Conservation (phyloP, 2,329 filamentous ascomycete species). For the Fusarium subtropicale region DNA sequence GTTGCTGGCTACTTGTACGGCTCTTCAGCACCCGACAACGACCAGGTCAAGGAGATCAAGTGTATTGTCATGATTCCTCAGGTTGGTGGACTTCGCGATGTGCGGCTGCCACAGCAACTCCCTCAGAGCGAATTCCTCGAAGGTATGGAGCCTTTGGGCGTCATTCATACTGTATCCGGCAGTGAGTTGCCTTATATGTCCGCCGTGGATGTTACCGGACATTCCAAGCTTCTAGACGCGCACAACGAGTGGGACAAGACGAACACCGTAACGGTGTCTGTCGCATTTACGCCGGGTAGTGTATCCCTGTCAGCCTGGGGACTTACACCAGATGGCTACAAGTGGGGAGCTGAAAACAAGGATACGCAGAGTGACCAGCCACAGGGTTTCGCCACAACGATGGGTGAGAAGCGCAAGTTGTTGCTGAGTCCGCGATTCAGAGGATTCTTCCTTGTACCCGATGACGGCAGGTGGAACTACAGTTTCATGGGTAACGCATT, state of each 20-base stretch:
- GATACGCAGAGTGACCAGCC: slow-evolving; percentile 93
- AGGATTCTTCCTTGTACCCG: slow-evolving; percentile 96
- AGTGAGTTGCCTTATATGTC: slow-evolving; percentile 98
- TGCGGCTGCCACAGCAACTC: slow-evolving; percentile 88
- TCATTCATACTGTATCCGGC: slow-evolving; percentile 95
- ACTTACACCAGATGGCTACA: slow-evolving; percentile 90
- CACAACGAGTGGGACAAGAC: slow-evolving; percentile 76
- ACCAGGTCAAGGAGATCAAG: slow-evolving; percentile 95
- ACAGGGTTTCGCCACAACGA: slow-evolving; percentile 88
- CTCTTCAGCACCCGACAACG: slow-evolving; percentile 90
- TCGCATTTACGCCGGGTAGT: slow-evolving; percentile 95
- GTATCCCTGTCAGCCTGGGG: slow-evolving; percentile 95
- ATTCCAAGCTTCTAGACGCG: slow-evolving; percentile 87
- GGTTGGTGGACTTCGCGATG: slow-evolving; percentile 90
- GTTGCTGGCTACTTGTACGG: slow-evolving; percentile 97
- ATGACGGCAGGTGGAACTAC: slow-evolving; percentile 94
- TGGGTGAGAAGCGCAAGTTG: slow-evolving; percentile 96
- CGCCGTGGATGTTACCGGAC: slow-evolving; percentile 91
- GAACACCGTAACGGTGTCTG: slow-evolving; percentile 93
- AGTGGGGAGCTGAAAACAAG: slow-evolving; percentile 97
- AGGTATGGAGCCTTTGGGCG: slow-evolving; percentile 86
- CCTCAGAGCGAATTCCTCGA: slow-evolving; percentile 93
- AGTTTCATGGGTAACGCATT: slow-evolving; percentile 96
- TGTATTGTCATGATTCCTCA: slow-evolving; percentile 98
- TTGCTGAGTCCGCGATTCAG: slow-evolving; percentile 92